Percentiles rank a stretch among this genome's conserved stretches.
Conservation (phyloP, 139 green algal species). For the Zygnema cylindricum region DNA sequence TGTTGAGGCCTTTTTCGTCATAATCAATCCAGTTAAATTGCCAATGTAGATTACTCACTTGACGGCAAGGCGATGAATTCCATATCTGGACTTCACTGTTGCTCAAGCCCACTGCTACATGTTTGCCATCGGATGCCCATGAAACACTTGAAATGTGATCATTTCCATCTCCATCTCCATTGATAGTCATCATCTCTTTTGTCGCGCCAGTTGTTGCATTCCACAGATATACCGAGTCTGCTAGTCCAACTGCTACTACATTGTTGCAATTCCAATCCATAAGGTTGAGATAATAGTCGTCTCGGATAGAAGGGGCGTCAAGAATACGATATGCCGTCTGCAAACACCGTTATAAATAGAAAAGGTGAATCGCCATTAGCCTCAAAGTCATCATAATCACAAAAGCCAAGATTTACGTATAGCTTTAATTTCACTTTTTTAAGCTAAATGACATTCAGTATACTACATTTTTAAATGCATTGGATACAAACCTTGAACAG, state of each 20-base stretch:
- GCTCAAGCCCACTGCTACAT: slow-evolving; percentile 82
- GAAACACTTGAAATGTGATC: slow-evolving; percentile 83
- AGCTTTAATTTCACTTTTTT: too few species aligned
- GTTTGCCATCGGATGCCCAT: slow-evolving; percentile 89
- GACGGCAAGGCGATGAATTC: slow-evolving; percentile 69
- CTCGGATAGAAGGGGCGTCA: slow-evolving; percentile 92
- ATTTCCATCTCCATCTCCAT: slow-evolving; percentile 9
- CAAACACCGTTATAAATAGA: too few species aligned
- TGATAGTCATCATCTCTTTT: slow-evolving; percentile 76
- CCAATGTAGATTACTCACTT: too few species aligned
- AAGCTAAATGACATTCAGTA: too few species aligned
- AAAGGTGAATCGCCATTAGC: too few species aligned
- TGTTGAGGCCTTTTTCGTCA: too few species aligned
- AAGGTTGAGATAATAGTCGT: slow-evolving; percentile 99
- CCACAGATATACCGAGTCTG: slow-evolving; percentile 91
- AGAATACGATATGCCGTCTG: slow-evolving; percentile 89
- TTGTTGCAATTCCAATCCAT: slow-evolving; percentile 91
- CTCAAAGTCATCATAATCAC: too few species aligned
- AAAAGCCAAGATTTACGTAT: too few species aligned
- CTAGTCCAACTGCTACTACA: slow-evolving; percentile 87
- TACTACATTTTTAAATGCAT: too few species aligned
- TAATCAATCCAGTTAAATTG: too few species aligned
- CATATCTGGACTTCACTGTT: slow-evolving; percentile 83
- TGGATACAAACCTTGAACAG: too few species aligned
- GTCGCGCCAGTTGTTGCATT: slow-evolving; percentile 83